Evolutionary conservation across 306 rosid genomes (phyloP).

Genomic region (Fagus sylvatica): DNA sequence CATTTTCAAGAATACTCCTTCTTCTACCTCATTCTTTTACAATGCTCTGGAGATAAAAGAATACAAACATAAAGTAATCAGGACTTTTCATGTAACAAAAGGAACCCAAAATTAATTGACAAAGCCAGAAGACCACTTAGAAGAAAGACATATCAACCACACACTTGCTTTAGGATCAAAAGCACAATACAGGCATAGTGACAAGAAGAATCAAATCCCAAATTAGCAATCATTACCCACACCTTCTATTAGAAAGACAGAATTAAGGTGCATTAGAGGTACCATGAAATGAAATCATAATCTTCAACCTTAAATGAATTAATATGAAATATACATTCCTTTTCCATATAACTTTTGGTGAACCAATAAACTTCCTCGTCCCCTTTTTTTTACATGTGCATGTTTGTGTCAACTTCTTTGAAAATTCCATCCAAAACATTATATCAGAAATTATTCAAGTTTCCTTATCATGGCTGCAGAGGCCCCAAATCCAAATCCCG

Average conservation of each 20-base stretch:
- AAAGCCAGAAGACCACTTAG: neutral
- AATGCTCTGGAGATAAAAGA: neutral
- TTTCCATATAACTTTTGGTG: too few species aligned
- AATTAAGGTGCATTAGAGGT: neutral
- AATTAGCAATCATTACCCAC: neutral
- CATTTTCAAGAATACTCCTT: neutral
- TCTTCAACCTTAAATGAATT: too few species aligned
- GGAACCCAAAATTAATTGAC: neutral
- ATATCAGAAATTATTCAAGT: neutral
- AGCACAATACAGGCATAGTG: neutral
- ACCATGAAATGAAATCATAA: neutral
- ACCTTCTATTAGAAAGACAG: neutral
- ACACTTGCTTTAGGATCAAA: neutral
- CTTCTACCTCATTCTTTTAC: neutral
- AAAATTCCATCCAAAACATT: too few species aligned
- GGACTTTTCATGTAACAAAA: neutral
- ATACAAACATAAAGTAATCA: neutral
- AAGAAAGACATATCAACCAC: neutral
- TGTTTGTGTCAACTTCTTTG: too few species aligned
- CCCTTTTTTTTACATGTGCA: too few species aligned
- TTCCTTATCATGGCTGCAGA: neutral
- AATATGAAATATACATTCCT: too few species aligned
- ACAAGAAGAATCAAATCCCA: neutral
- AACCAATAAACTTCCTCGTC: too few species aligned
- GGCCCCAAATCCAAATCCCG: neutral